Base-by-base conservation (phyloP, 179 eudicot genomes). In the Actinidia chinensis region DNA sequence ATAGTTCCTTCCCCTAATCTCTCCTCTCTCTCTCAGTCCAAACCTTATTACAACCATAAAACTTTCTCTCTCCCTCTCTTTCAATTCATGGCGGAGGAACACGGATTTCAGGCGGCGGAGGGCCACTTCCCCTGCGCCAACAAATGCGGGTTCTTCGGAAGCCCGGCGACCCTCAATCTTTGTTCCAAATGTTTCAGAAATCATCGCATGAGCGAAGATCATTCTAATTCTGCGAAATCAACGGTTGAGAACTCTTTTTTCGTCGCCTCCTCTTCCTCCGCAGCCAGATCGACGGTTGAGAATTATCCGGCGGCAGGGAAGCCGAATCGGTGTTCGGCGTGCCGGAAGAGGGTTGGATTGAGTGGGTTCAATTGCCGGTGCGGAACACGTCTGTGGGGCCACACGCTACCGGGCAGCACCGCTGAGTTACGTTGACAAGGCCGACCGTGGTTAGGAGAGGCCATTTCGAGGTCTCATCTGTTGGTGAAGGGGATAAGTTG, bases 71-170 rank as follows among this genome's bases (percentile, higher is more conserved):
- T n/a, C n/a, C n/a, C n/a, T n/a, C n/a, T n/a, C 33, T 28, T 2
- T 28, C 33, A 28, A 28, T 28, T 28, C 33, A 28, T 28, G 33
- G n/a, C n/a, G n/a, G 33, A 28, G 1, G 33, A 28, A 28, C 33
- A 28, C 33, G 33, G 33, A 28, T 28, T 28, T 28, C 33, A 28
- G 33, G 1, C 33, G 33, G 33, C 33, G 33, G 33, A 87, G 67
- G 84, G 86, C 50, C 86, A 85, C 81, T 75, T 61, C 28, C 73
- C 85, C 72, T 87, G 90, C 73, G 85, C 88, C 44, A 85, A 87
- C 71, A 83, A 81, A 66, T 87, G 90, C 74, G 90, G 88, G 6
- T 85, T 87, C 75, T 87, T 85, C 68, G 90, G 90, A 10, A 81
- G 80, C 64, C 79, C 88, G 0, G 83, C 90, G 8, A 87, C 86